phyloP scores from a whole-genome alignment of 1,139 yeast genomes.

The Wickerhamomyces sp. region DNA sequence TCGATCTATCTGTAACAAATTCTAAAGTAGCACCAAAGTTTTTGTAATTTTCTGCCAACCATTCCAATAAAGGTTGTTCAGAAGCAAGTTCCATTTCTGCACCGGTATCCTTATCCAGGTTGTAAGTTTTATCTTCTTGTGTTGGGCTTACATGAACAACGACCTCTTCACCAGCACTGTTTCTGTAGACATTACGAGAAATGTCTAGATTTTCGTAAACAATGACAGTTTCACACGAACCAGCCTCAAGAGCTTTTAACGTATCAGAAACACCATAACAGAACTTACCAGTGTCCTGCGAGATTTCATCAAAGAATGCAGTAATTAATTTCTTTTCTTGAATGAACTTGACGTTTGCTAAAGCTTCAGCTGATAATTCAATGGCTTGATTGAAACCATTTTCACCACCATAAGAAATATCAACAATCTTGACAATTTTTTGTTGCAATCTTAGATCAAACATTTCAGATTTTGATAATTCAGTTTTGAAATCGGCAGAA shows the following conservation, averaged over 20 bases:
- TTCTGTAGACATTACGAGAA: conserved; percentile 79
- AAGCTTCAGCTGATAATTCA: conserved; percentile 92
- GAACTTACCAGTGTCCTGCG: conserved; percentile 94
- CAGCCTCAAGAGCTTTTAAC: conserved; percentile 88
- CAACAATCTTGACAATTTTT: conserved; percentile 87
- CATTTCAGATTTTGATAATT: conserved; percentile 85
- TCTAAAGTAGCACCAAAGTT: conserved; percentile 92
- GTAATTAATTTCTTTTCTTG: conserved; percentile 96
- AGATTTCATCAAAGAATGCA: conserved; percentile 90
- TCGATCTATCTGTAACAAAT: conserved; percentile 92
- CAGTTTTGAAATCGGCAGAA: conserved; percentile 97
- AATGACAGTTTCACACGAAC: conserved; percentile 90
- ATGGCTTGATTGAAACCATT: conserved; percentile 99
- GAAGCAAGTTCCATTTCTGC: conserved; percentile 80
- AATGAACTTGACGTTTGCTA: conserved; percentile 93
- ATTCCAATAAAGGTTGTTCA: conserved; percentile 84
- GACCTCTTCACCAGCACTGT: conserved; percentile 74
- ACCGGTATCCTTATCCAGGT: conserved; percentile 80
- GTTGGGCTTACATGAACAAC: conserved; percentile 69
- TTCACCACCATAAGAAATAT: conserved; percentile 97
- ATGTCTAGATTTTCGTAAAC: conserved; percentile 89
- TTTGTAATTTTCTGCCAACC: conserved; percentile 96
- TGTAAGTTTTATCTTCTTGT: conserved; percentile 70
- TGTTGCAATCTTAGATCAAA: conserved; percentile 86
- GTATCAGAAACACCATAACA: conserved; percentile 98